Conservation (phyloP, 179 eudicot species). For the Vitellaria paradoxa region DNA sequence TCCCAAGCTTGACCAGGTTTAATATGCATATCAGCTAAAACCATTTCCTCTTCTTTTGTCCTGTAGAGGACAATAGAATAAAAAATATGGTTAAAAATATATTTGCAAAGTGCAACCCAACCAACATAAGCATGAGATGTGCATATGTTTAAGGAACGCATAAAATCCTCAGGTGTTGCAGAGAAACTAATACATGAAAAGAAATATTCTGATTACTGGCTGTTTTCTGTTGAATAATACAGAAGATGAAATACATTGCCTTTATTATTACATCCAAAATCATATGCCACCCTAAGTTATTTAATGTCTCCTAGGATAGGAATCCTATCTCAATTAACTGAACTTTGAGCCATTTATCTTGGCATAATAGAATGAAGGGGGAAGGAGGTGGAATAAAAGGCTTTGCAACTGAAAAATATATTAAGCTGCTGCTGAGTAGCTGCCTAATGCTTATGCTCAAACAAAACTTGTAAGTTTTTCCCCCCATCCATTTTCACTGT, state of each 20-base stretch:
- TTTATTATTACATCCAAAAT: no score
- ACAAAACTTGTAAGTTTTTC: not conserved
- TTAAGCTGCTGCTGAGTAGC: no score
- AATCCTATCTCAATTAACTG: no score
- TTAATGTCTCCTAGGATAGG: no score
- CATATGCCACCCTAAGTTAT: no score
- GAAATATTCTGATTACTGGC: not conserved
- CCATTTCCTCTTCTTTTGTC: constrained; percentile 82
- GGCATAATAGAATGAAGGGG: not conserved
- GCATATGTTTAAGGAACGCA: not conserved
- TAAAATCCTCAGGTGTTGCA: not conserved
- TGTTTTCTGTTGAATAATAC: no score
- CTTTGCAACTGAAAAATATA: no score
- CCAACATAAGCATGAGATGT: not conserved
- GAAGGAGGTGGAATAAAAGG: not conserved
- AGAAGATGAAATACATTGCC: no score
- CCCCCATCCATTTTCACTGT: not conserved
- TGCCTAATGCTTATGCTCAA: no score
- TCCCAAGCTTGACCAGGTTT: constrained; percentile 93
- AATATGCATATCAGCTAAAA: constrained; percentile 86
- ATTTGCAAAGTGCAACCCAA: not conserved
- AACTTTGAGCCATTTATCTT: not conserved
- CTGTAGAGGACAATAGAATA: constrained; percentile 35
- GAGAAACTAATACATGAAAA: not conserved
- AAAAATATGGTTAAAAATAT: not conserved